Percentiles rank a stretch among this genome's conserved stretches.
These are phyloP conservation scores for Nicotiana rustica DNA, from an alignment of 305 asterid genomes.

Conservation along the genomic window DNA sequence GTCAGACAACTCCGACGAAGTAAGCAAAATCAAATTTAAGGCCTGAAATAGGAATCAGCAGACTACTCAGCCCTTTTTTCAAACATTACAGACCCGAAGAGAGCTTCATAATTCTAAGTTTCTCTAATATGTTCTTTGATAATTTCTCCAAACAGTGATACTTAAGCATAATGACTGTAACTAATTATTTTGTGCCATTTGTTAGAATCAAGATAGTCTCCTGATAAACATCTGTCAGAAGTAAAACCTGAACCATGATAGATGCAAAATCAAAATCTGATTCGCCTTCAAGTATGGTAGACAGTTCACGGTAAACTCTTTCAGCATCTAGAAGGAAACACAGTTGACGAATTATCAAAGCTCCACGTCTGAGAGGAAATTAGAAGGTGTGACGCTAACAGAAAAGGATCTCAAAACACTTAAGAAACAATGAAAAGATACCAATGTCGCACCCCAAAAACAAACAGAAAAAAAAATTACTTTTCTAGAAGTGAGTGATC, in stretches of 20 bases:
- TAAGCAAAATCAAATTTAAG: slow-evolving; percentile 44
- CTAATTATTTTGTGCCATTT: not conserved
- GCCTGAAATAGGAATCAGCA: slow-evolving; percentile 43
- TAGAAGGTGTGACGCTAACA: slow-evolving; percentile 27
- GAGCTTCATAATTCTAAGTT: not conserved
- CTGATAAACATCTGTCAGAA: slow-evolving; percentile 21
- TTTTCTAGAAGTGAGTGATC: slow-evolving; percentile 96
- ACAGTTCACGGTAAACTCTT: slow-evolving; percentile 89
- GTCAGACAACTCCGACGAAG: slow-evolving; percentile 42
- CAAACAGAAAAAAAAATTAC: slow-evolving; percentile 50
- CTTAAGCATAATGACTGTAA: slow-evolving; percentile 5
- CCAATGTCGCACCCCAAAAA: not conserved
- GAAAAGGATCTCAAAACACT: slow-evolving; percentile 9
- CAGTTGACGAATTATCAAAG: slow-evolving; percentile 88
- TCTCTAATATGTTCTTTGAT: not conserved
- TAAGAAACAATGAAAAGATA: slow-evolving; percentile 5
- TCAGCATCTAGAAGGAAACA: slow-evolving; percentile 97
- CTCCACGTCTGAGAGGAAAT: slow-evolving; percentile 79
- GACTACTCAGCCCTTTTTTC: not conserved
- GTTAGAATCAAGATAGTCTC: slow-evolving; percentile 25
- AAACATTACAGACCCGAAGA: not conserved
- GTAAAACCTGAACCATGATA: slow-evolving; percentile 87
- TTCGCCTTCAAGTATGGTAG: slow-evolving; percentile 88
- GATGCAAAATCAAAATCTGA: slow-evolving; percentile 94
- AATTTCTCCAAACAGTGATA: slow-evolving; percentile 7